Evolutionary conservation across 2,329 filamentous ascomycete genomes (phyloP), one percentile per base, ranked within the genome.

Genomic region (Fusarium scirpi): DNA sequence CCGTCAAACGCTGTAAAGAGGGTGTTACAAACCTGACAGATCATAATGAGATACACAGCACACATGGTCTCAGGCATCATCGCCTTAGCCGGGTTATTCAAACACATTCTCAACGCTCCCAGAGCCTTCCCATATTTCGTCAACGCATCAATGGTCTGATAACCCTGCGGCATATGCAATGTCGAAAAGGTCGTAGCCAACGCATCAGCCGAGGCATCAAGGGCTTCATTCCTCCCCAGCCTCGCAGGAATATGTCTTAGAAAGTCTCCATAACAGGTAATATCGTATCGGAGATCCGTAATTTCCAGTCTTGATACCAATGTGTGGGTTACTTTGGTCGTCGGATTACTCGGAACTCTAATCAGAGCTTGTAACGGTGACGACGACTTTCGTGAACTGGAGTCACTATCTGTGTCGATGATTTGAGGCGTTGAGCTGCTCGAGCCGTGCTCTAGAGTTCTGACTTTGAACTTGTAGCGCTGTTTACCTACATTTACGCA

Each of bases 391-490:
- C 27, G 44, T 0, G 54, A 66, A 20, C 34, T 46, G 30, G 62
- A 57, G 1, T 66, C 65, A 22, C 71, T 58, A 18, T 72, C 69
- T 4, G 41, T 53, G 1, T 60, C 52, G 24, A 70, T 18, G n/a
- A 46, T 56, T 5, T 63, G 53, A 1, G 59, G 55, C 5, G 46
- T 58, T 16, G 45, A 54, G 25, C 45, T 52, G 5, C 48, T 61
- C 8, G 65, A 64, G 13, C 52, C 47, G 2, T 29, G n/a, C 3
- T 71, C 65, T 1, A 76, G 47, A 2, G 52, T 72, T 48, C 78
- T 73, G 27, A 84, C 77, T 64, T 84, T 82, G 75, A 86, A 86
- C 75, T 84, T 86, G 77, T 79, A 86, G 47, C 85, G 79, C 58
- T 81, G 78, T 71, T 83, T 77, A 5, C 85, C 85, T 5, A 80